Conservation (phyloP, 2,329 filamentous ascomycete species). For the Colletotrichum sp. region DNA sequence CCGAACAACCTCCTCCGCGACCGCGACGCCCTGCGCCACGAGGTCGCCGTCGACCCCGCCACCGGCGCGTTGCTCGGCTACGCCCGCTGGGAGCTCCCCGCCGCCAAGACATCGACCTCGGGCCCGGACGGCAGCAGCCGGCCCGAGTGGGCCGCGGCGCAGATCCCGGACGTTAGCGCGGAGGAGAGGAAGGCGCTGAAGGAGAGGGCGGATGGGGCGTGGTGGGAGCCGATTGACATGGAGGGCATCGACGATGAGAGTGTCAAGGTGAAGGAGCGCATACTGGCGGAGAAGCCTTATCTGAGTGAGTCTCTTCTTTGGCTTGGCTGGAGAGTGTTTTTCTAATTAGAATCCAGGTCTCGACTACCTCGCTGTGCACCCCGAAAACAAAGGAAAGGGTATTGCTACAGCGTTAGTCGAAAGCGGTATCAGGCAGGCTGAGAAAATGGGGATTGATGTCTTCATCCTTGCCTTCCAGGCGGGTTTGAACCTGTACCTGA, state of each 20-base stretch:
- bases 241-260: neutral
- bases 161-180: slow-evolving; percentile 16
- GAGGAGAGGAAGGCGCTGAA: slow-evolving; percentile 12
- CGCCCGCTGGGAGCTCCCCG: slow-evolving; percentile 27
- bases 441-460: slow-evolving; percentile 27
- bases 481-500: slow-evolving; percentile 26
- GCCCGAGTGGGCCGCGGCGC: slow-evolving; percentile 13
- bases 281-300: slow-evolving; percentile 11
- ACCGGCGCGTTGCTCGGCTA: slow-evolving; percentile 28
- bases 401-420: slow-evolving; percentile 28
- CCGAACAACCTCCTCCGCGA: slow-evolving; percentile 23
- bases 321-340: neutral
- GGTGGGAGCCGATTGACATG: slow-evolving; percentile 13
- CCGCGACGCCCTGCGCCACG: slow-evolving; percentile 22
- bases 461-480: slow-evolving; percentile 27
- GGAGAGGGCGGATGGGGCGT: slow-evolving; percentile 1
- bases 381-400: slow-evolving; percentile 29
- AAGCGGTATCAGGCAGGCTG: slow-evolving; percentile 28
- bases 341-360: slow-evolving; percentile 15
- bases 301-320: slow-evolving; percentile 5
- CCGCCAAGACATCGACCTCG: neutral
- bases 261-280: slow-evolving; percentile 6
- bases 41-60: slow-evolving; percentile 25
- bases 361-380: slow-evolving; percentile 33
- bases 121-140: neutral